These are phyloP conservation scores for Lagerstroemia speciosa DNA, from an alignment of 345 rosid genomes.

Conservation along the genomic window DNA sequence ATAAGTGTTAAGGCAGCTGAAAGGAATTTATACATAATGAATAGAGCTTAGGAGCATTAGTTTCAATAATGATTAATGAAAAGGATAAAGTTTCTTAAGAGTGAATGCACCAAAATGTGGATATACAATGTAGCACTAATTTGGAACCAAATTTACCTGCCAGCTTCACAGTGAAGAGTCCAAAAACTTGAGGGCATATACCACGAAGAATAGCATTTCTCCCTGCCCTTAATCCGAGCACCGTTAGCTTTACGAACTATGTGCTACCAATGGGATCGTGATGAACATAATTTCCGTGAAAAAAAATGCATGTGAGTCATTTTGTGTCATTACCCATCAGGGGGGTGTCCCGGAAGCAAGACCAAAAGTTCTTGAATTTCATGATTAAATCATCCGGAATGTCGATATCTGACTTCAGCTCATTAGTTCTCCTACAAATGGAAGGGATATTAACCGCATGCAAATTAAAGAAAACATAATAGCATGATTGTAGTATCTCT, in stretches of 20 bases:
- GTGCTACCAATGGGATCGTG: neutral
- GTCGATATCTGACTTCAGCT: constrained; percentile 61
- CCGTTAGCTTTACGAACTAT: neutral
- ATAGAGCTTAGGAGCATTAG: neutral
- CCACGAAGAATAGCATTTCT: constrained; percentile 82
- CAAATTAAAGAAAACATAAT: neutral
- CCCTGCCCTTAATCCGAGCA: constrained; percentile 27
- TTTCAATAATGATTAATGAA: neutral
- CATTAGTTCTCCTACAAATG: constrained; percentile 67
- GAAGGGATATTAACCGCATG: constrained; percentile 1
- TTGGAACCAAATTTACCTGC: constrained; percentile 41
- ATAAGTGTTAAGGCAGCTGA: constrained; percentile 83
- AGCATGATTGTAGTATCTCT: neutral
- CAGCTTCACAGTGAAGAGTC: constrained; percentile 97
- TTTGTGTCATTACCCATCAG: constrained; percentile 40
- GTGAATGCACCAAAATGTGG: neutral
- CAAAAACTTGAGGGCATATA: constrained; percentile 93
- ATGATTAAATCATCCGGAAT: constrained; percentile 49
- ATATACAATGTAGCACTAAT: neutral
- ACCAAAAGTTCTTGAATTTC: constrained; percentile 83
- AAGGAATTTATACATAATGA: constrained; percentile 9
- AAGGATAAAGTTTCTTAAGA: neutral
- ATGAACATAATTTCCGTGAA: neutral
- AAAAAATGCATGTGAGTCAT: neutral
- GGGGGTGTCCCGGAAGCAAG: constrained; percentile 55